A percentile compares a stretch with the other conserved stretches of the same genome.
Conservation (phyloP, 2,329 filamentous ascomycete species). For the Penicillium sp. region DNA sequence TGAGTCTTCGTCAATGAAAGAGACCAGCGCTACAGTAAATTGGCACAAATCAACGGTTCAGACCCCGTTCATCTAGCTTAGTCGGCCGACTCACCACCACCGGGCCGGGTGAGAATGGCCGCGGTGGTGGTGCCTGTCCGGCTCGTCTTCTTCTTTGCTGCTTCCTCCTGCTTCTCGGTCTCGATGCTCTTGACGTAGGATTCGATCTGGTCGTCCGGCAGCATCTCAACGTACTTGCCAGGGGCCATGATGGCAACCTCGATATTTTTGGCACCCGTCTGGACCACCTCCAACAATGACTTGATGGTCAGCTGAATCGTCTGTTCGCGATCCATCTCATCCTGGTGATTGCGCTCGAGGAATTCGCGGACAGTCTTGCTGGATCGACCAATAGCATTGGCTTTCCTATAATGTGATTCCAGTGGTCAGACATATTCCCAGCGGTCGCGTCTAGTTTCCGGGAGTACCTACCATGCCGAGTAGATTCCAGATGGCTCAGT, state of each 20-base stretch:
- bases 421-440: too few relatives aligned
- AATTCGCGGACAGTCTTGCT: constrained; percentile 99
- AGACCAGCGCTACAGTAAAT: constrained; percentile 28
- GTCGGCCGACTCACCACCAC: constrained; percentile 39
- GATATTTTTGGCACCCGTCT: constrained; percentile 99
- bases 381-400: constrained; percentile 95
- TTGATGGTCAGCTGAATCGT: constrained; percentile 98
- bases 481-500: constrained; percentile 99
- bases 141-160: constrained; percentile 91
- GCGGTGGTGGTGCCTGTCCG: constrained; percentile 50
- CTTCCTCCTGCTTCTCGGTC: constrained; percentile 98
- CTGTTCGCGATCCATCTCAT: constrained; percentile 91
- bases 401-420: constrained; percentile 73
- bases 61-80: constrained; percentile 23
- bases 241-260: constrained; percentile 98
- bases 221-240: constrained; percentile 85
- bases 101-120: constrained; percentile 66
- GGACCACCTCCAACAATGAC: constrained; percentile 94
- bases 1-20: constrained; percentile 21
- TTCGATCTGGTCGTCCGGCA: constrained; percentile 94
- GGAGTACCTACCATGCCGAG: constrained; percentile 77
- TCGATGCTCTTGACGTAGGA: constrained; percentile 98
- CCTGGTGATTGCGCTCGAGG: constrained; percentile 97
- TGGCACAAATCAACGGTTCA: constrained; percentile 18
- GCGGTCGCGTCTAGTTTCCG: too few relatives aligned